Evolutionary conservation across 2,329 filamentous ascomycete species (phyloP).

Genomic region (Ascochyta viciae-villosae): DNA sequence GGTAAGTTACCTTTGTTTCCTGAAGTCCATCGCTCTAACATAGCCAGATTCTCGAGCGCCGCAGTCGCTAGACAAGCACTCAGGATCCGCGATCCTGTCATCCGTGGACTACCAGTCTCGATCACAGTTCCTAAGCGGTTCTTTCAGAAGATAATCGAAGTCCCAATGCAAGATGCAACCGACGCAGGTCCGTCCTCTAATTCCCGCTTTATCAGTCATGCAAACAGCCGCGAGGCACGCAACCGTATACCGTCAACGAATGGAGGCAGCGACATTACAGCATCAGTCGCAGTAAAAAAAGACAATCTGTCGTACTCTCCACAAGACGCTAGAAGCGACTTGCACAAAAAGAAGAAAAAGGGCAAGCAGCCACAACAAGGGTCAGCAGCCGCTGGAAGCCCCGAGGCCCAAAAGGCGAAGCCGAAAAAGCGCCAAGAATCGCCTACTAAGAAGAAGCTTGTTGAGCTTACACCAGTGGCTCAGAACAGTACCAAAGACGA

Average conservation of each 20-base stretch:
- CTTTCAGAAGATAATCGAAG: constrained; percentile 20
- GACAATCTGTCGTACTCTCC: constrained; percentile 37
- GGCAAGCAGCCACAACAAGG: constrained; percentile 11
- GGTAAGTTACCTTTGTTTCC: constrained; percentile 17
- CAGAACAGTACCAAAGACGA: background rate
- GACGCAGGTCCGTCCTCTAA: background rate
- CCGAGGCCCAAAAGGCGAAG: constrained; percentile 26
- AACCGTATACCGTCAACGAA: background rate
- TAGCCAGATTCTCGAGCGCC: constrained; percentile 21
- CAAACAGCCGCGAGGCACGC: constrained; percentile 4
- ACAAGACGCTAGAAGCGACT: constrained; percentile 47
- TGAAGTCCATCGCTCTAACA: constrained; percentile 14
- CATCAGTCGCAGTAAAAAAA: background rate
- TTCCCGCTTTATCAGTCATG: constrained; percentile 3
- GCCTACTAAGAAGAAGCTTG: constrained; percentile 14
- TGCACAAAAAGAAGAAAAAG: constrained; percentile 26
- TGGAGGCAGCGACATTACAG: background rate
- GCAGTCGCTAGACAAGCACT: constrained; percentile 26
- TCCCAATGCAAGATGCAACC: background rate
- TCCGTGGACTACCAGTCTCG: constrained; percentile 19
- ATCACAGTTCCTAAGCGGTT: constrained; percentile 34
- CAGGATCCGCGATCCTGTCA: constrained; percentile 11
- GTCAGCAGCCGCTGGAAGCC: constrained; percentile 16
- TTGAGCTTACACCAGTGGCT: background rate
- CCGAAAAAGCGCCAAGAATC: constrained; percentile 22